A percentile compares a stretch with the other conserved stretches of the same genome.
These are phyloP conservation scores for Ustilago curta DNA, from an alignment of 1,284 basidiomycete species.

Conservation along the genomic window DNA sequence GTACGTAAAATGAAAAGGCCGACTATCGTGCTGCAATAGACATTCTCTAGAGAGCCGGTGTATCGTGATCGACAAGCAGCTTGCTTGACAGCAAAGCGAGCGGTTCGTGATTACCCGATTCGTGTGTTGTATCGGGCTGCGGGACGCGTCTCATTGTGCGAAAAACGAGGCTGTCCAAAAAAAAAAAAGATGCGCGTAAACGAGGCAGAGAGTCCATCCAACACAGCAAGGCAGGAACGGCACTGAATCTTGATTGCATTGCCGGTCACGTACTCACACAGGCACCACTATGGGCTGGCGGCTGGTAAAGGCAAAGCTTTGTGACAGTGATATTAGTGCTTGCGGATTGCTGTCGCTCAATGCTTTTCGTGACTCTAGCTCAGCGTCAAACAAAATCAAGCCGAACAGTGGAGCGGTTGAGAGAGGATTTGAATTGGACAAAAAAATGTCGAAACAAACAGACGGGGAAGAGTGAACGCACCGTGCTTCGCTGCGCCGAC, in stretches of 20 bases:
- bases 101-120: background rate
- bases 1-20: conserved; percentile 24
- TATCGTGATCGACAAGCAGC: too few species aligned
- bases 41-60: too few species aligned
- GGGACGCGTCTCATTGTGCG: conserved; percentile 14
- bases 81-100: too few species aligned
- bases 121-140: background rate
- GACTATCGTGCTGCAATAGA: background rate
- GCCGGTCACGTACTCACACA: too few species aligned
- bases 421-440: background rate
- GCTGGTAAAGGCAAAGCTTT: too few species aligned
- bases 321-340: too few species aligned
- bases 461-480: background rate
- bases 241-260: background rate
- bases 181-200: conserved; percentile 3
- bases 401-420: conserved; percentile 2
- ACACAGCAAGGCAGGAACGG: background rate
- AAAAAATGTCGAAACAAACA: conserved; percentile 3
- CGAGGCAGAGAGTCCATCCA: background rate
- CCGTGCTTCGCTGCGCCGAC: conserved; percentile 7
- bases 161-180: conserved; percentile 6
- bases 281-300: too few species aligned
- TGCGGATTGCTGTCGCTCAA: conserved; percentile 2
- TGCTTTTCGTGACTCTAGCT: background rate
- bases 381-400: background rate